Base-by-base conservation (phyloP, 768 basidiomycete species). In the Rhodotorula toruloides region DNA sequence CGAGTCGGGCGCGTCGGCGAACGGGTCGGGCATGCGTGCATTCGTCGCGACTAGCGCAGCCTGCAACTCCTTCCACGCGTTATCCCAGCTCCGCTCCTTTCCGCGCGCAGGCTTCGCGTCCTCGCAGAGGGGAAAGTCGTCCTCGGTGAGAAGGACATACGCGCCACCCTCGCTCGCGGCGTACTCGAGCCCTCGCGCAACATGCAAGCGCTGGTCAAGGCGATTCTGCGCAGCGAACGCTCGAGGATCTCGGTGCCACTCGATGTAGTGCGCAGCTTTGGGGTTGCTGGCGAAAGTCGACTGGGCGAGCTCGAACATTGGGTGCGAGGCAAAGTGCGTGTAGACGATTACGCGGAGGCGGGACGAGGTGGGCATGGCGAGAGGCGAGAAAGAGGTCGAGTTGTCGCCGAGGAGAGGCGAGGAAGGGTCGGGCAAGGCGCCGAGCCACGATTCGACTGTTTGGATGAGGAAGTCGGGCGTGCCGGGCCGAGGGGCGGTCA, bases 101-200 rank as follows among this genome's bases (percentile, higher is more conserved):
- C 34, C 5, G 25, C 8, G 10, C 27, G 25, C 46, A 3, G 25
- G 37, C 11, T n/a, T n/a, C n/a, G 17, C 53, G 27, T 48, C 50
- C 22, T 58, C 42, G 47, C 64, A 65, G 17, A 65, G 64, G 16
- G 64, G 64, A 17, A 65, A 65, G 52, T 65, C 64, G 53, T 65
- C 64, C 64, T 65, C 64, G 8, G 64, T 50, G 29, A 65, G 58
- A 12, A 65, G 43, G 53, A 65, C 57, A 36, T 65, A 65, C 36
- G 64, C 64, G 14, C 52, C 47, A 2, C 25, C 58, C 19, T 22
- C 25, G 14, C 8, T 2, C 3, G 64, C 48, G 46, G 64, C 58
- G 58, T 65, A 58, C 42, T 31, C 44, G 8, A 65, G 40, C 22
- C 58, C 64, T 2, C 64, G 50, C 29, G 64, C 64, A n/a, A 65